Percentiles rank a stretch among this genome's conserved stretches.
These are phyloP conservation scores for Taiozyma onychis DNA, from an alignment of 1,139 yeast genomes.

Conservation along the genomic window DNA sequence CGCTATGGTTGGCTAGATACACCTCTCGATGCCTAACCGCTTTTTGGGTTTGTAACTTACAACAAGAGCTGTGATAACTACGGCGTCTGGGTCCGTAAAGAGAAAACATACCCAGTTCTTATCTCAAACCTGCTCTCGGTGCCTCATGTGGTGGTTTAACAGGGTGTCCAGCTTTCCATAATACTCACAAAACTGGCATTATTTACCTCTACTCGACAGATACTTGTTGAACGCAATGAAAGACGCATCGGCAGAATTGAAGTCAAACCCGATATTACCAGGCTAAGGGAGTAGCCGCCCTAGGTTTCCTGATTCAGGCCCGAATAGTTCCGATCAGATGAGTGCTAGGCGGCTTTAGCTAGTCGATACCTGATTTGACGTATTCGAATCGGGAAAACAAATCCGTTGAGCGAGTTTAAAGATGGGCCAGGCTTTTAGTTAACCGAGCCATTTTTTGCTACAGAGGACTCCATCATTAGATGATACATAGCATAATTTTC, in stretches of 20 bases:
- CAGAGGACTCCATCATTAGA: too few species aligned
- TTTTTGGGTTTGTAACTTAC: background rate
- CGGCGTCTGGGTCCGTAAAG: too few species aligned
- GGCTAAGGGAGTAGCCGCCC: background rate
- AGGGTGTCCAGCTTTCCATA: background rate
- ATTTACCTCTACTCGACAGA: too few species aligned
- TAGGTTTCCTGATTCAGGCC: background rate
- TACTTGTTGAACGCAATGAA: too few species aligned
- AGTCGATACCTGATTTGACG: background rate
- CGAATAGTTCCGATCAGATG: background rate
- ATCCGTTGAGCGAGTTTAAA: background rate
- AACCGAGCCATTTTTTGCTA: background rate
- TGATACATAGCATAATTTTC: too few species aligned
- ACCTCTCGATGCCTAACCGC: background rate
- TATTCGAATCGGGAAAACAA: background rate
- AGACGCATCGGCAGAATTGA: too few species aligned
- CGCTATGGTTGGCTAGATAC: background rate
- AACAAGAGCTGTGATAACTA: background rate
- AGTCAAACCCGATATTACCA: too few species aligned
- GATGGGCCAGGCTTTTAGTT: background rate
- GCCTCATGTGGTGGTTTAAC: background rate
- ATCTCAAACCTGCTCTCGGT: background rate
- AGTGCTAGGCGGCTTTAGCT: background rate
- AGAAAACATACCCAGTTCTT: too few species aligned
- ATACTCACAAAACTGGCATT: too few species aligned